These are phyloP conservation scores for Trypanosoma scelopori DNA, from an alignment of 208 protist species.

Conservation along the genomic window DNA sequence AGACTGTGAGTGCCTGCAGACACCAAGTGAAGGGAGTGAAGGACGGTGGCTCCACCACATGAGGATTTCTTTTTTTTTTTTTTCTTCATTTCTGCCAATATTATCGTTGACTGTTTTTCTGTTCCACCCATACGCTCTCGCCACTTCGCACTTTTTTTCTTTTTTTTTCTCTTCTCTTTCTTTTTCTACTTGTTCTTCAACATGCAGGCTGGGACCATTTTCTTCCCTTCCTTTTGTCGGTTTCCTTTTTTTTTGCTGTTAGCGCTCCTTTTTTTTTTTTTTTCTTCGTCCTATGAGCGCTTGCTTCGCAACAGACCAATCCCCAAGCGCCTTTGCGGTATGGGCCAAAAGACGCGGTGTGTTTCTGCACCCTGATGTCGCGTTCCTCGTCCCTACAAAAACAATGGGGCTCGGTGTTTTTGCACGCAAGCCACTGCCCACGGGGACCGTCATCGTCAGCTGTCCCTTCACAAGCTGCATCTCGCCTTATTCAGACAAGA, in stretches of 20 bases:
- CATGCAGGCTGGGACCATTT: neutral
- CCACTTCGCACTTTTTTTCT: too few species aligned
- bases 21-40: too few species aligned
- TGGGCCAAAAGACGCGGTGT: conserved; percentile 77
- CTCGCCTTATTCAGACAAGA: conserved; percentile 65
- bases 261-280: conserved; percentile 2
- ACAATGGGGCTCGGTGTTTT: conserved; percentile 86
- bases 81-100: too few species aligned
- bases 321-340: conserved; percentile 49
- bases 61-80: too few species aligned
- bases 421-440: conserved; percentile 43
- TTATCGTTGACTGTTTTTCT: too few species aligned
- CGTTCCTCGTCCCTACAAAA: conserved; percentile 83
- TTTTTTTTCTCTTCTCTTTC: conserved; percentile 8
- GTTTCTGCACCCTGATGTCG: conserved; percentile 81
- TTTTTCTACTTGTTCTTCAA: neutral
- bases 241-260: conserved; percentile 6
- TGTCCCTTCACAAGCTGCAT: conserved; percentile 57
- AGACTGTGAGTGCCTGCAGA: too few species aligned
- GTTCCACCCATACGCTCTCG: too few species aligned
- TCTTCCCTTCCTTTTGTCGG: too few species aligned
- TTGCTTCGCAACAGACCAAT: conserved; percentile 58
- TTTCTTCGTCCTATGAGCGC: conserved; percentile 14
- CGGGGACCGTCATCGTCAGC: conserved; percentile 75
- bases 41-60: too few species aligned